phyloP scores from a whole-genome alignment of 192 early-diverging fungal species.

The Lunasporangiospora selenospora region DNA sequence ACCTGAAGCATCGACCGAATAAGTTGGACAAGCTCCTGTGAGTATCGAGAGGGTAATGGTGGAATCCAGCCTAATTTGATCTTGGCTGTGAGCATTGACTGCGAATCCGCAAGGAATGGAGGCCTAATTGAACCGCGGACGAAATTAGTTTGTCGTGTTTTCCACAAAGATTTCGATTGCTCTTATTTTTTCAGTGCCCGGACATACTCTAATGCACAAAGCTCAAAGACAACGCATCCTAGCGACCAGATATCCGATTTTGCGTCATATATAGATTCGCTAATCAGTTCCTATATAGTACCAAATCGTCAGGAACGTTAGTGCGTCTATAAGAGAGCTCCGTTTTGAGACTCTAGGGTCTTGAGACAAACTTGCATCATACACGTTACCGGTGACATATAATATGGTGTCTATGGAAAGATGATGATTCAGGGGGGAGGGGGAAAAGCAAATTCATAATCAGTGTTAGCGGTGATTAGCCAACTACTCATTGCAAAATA shows the following conservation, averaged over 20 bases:
- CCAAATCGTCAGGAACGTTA: no score
- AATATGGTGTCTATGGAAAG: slow-evolving; percentile 67
- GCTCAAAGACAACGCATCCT: slow-evolving; percentile 76
- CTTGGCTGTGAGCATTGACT: slow-evolving; percentile 60
- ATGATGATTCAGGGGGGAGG: no score
- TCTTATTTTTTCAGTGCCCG: no score
- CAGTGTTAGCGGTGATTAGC: no score
- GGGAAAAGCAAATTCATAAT: no score
- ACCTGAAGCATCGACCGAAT: slow-evolving; percentile 65
- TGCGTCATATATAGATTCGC: slow-evolving; percentile 68
- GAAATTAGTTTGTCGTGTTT: no score
- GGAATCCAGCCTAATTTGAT: slow-evolving; percentile 64
- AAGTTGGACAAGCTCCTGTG: slow-evolving; percentile 45
- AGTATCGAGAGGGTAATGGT: slow-evolving; percentile 57
- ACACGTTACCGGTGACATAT: slow-evolving; percentile 82
- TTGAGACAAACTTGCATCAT: no score
- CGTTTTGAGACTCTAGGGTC: no score
- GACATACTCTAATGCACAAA: slow-evolving; percentile 74
- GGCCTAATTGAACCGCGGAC: slow-evolving; percentile 58
- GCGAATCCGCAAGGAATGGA: slow-evolving; percentile 73
- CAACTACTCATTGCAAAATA: no score
- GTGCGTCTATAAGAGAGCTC: no score
- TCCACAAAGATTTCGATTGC: no score
- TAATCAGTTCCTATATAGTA: slow-evolving; percentile 66
- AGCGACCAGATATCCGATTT: slow-evolving; percentile 82